Base-by-base conservation (phyloP, 192 early-diverging fungal genomes). In the Gigaspora rosea region DNA sequence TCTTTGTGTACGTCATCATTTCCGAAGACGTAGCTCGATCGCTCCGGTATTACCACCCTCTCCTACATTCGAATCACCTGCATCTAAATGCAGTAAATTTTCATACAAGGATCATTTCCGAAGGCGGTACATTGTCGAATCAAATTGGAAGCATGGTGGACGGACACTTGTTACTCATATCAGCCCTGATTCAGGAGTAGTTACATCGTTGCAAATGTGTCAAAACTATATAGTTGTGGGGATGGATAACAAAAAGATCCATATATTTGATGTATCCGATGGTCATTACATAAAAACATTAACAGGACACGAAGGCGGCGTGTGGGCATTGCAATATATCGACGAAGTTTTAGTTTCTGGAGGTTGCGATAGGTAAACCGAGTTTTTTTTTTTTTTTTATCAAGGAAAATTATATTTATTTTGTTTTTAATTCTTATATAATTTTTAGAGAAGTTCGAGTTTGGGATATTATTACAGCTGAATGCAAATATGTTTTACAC, bases 121-220 rank as follows among this genome's bases (percentile, higher is more conserved):
- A 54, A 77, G 85, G 22, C 82, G 84, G 22, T 89, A 80, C 52
- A 84, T 83, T 76, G 85, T 87, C 58, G 84, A 86, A 57, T 75
- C 84, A 27, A 83, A 83, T 22, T 89, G 88, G 88, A 77, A 84
- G 13, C 80, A 84, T 9, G 88, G 88, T 22, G 83, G 82, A 15
- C 81, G 82, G 48, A 80, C 64, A 48, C 71, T 84, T 10, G 76
- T 81, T 62, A 81, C 80, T 6, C 80, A 81, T 73, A 84, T 79
- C 16, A 80, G 80, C 7, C 80, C 80, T 20, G 82, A 85, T 63
- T 77, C 81, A 22, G 87, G 85, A 70, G 92, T 98, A 7, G 96
- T 98, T 16, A 99, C 98, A 10, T 96, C 94, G 64, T 83, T 99
- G 48, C 96, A 98, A 81, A 95, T 97, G 89, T 96, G 97, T 75